Base-by-base conservation (phyloP, 2,329 filamentous ascomycete species). In the Allantophomopsis lycopodina region DNA sequence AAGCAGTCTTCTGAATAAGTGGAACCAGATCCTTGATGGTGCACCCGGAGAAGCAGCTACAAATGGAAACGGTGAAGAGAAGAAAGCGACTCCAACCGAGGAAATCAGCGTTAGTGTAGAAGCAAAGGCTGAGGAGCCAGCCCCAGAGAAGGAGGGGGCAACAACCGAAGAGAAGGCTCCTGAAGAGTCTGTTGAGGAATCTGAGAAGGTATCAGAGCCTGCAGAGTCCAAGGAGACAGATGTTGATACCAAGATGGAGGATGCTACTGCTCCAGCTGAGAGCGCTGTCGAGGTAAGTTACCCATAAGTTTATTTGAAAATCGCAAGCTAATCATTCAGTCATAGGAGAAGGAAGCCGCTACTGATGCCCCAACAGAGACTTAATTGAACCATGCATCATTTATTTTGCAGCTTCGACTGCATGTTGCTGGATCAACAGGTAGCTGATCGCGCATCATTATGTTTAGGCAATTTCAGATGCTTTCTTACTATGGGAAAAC, bases 11-110 rank as follows among this genome's bases (percentile, higher is more conserved):
- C 67, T 96, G n/a, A 77, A 80, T 48, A 83, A 81, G 60, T 98
- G 91, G 91, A 93, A 83, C 59, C 81, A 83, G 58, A 71, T 86
- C 30, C 69, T 96, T n/a, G 73, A 74, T 28, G 65, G 63, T 13
- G 79, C 81, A 36, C 60, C 63, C 21, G 54, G 55, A 5, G 52
- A 51, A 14, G 41, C 48, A n/a, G 50, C 41, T 43, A 58, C 46
- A 7, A 55, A 54, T 42, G 54, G 50, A 23, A 42, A 42, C 28
- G 40, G 34, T 20, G 58, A 61, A 28, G 63, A 65, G 6, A 55
- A 60, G 36, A 71, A 69, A 51, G 56, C 58, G 37, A 49, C 43
- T 15, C 34, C 46, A 15, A 31, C 16, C 34, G 58, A 61, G 31
- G 56, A 54, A 10, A 8, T 28, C 23, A 28, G 23, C 11, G 23